These are phyloP conservation scores for Penicillium cataractarum DNA, from an alignment of 495 filamentous ascomycete genomes.

Conservation along the genomic window DNA sequence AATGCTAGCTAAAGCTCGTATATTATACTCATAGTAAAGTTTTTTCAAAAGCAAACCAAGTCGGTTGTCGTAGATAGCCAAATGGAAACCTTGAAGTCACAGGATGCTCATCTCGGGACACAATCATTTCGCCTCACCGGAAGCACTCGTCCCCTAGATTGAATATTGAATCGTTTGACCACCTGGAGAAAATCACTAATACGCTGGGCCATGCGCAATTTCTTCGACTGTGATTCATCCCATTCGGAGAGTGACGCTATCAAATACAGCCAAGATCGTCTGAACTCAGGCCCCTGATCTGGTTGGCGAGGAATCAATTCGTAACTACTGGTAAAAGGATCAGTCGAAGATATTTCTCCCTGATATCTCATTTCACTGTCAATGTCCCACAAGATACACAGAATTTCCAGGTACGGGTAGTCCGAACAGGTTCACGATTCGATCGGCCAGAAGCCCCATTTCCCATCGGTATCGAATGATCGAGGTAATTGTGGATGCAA, in stretches of 20 bases:
- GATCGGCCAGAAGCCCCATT: neutral
- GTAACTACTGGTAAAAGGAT: neutral
- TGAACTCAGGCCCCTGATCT: neutral
- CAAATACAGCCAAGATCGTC: slow-evolving; percentile 1
- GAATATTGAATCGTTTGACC: neutral
- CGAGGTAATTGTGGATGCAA: neutral
- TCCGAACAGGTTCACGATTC: neutral
- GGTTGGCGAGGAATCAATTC: neutral
- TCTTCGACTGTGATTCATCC: neutral
- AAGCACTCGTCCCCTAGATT: neutral
- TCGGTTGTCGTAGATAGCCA: neutral
- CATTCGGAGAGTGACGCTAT: neutral
- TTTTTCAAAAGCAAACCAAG: neutral
- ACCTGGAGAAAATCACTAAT: neutral
- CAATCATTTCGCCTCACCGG: neutral
- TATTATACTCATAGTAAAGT: neutral
- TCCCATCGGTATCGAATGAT: slow-evolving; percentile 2
- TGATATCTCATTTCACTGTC: neutral
- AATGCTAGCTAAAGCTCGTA: neutral
- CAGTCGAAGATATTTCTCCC: neutral
- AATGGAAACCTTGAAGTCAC: neutral
- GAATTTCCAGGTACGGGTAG: neutral
- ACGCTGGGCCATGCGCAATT: neutral
- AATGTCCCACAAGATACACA: neutral
- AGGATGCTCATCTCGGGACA: neutral